Percentiles rank a stretch among this genome's conserved stretches.
Evolutionary conservation across 345 rosid species (phyloP).

Genomic region (Xanthoceras sorbifolium): DNA sequence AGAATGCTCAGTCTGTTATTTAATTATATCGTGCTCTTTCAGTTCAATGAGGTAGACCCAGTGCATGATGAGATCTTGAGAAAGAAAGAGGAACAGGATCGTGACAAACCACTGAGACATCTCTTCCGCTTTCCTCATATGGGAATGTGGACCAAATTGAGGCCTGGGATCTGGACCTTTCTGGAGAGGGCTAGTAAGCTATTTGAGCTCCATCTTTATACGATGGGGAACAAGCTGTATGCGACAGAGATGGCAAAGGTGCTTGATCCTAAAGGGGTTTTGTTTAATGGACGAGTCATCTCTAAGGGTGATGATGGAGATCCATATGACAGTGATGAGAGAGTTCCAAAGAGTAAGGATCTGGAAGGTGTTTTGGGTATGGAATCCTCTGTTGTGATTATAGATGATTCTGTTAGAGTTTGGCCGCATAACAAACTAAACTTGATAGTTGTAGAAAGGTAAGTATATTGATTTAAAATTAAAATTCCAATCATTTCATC

Average conservation of each 20-base stretch:
- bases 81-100: slow-evolving; percentile 95
- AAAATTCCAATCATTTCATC: neutral
- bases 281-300: slow-evolving; percentile 93
- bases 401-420: slow-evolving; percentile 95
- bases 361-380: slow-evolving; percentile 98
- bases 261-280: slow-evolving; percentile 84
- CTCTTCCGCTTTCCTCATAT: slow-evolving; percentile 87
- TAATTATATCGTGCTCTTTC: slow-evolving; percentile 20
- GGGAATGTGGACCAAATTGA: slow-evolving; percentile 99
- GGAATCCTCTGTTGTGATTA: slow-evolving; percentile 94
- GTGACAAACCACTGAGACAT: slow-evolving; percentile 81
- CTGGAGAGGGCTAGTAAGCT: slow-evolving; percentile 95
- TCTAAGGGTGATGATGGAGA: slow-evolving; percentile 98
- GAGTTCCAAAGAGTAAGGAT: slow-evolving; percentile 95
- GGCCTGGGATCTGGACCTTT: slow-evolving; percentile 97
- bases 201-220: slow-evolving; percentile 92
- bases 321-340: slow-evolving; percentile 77
- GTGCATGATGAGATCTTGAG: slow-evolving; percentile 83
- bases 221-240: slow-evolving; percentile 98
- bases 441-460: slow-evolving; percentile 95
- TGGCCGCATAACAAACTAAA: slow-evolving; percentile 97
- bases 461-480: slow-evolving; percentile 16
- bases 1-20: neutral
- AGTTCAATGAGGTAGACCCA: slow-evolving; percentile 88
- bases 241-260: slow-evolving; percentile 99